These are phyloP conservation scores for Amanita rimosa DNA, from an alignment of 768 basidiomycete genomes.

Conservation along the genomic window DNA sequence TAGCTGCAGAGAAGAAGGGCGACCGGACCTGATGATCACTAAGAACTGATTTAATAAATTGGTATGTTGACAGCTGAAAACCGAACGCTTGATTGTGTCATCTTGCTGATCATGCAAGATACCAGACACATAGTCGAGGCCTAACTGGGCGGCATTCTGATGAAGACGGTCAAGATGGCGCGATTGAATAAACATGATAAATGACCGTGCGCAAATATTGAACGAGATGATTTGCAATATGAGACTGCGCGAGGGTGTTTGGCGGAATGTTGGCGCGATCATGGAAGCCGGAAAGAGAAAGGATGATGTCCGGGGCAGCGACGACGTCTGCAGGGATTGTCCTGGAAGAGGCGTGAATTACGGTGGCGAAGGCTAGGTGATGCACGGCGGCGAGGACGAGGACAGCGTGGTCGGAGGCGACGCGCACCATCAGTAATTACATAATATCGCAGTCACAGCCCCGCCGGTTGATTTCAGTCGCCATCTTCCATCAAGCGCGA, in stretches of 20 bases:
- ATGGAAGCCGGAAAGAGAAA: conserved; percentile 44
- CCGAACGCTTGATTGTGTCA: conserved; percentile 27
- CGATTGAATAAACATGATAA: conserved; percentile 7
- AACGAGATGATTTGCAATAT: conserved; percentile 35
- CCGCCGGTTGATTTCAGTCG: conserved; percentile 5
- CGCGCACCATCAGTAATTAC: conserved; percentile 8
- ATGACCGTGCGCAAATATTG: conserved; percentile 39
- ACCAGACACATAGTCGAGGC: conserved; percentile 46
- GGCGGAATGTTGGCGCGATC: conserved; percentile 30
- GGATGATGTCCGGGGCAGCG: conserved; percentile 33
- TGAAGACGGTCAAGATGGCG: not conserved
- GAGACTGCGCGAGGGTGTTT: conserved; percentile 34
- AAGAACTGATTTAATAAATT: not conserved
- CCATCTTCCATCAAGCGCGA: conserved; percentile 10
- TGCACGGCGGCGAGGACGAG: conserved; percentile 15
- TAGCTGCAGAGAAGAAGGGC: conserved; percentile 1
- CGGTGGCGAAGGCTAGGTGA: conserved; percentile 17
- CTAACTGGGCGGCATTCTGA: conserved; percentile 52
- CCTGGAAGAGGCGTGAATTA: conserved; percentile 28
- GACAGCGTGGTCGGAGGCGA: conserved; percentile 25
- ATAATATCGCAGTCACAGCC: conserved; percentile 15
- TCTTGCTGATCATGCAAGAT: conserved; percentile 34
- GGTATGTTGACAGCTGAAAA: not conserved
- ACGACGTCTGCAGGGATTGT: conserved; percentile 36
- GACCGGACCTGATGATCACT: not conserved